Evolutionary conservation across 257 asterid species (phyloP).

Genomic region (Solanum dulcamara): DNA sequence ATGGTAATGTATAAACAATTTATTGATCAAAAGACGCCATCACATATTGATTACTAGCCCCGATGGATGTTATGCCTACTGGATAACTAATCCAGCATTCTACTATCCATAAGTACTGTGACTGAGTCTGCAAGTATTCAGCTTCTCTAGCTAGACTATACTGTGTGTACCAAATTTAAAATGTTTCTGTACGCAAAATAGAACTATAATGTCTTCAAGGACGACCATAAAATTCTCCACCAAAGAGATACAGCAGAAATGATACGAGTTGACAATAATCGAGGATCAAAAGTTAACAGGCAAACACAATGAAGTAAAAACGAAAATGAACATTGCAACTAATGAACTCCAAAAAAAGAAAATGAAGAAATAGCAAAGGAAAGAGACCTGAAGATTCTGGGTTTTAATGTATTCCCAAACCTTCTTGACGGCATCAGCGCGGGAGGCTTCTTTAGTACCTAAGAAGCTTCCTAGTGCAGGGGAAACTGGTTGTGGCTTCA

Average conservation of each 20-base stretch:
- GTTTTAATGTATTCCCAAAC: conserved; percentile 26
- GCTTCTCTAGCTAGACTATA: background rate
- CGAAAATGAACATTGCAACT: background rate
- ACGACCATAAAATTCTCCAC: background rate
- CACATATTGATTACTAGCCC: background rate
- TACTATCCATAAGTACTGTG: background rate
- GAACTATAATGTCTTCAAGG: background rate
- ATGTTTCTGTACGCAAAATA: background rate
- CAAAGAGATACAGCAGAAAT: background rate
- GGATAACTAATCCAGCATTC: background rate
- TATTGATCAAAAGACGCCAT: background rate
- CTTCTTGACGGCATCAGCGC: conserved; percentile 21
- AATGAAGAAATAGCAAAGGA: background rate
- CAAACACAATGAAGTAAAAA: conserved; percentile 5
- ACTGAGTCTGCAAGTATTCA: background rate
- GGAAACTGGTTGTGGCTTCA: conserved; percentile 9
- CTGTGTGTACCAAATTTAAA: background rate
- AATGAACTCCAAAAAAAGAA: background rate
- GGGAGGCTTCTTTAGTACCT: conserved; percentile 15
- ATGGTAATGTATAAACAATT: background rate
- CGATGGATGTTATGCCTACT: background rate
- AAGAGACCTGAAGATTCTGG: conserved; percentile 18
- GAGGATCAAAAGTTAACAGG: background rate
- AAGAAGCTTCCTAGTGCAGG: conserved; percentile 15
- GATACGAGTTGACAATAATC: background rate